A percentile compares a stretch with the other conserved stretches of the same genome.
phyloP scores from a whole-genome alignment of 169 alveolate species.

The Plasmodium malariae region DNA sequence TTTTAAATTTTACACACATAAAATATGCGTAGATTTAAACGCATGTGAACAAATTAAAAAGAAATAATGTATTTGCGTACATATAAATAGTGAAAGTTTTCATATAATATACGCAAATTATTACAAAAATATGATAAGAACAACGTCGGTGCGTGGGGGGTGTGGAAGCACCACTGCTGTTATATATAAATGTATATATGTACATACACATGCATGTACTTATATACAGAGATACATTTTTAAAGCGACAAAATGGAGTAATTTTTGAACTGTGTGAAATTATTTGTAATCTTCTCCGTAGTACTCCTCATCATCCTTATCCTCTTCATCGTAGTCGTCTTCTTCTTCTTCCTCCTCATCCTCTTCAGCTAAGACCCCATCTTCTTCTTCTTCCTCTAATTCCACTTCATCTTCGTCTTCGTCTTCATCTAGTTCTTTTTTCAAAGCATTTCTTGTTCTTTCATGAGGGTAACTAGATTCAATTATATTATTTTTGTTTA shows the following conservation, averaged over 20 bases:
- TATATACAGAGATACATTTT: background rate
- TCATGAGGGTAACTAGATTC: slow-evolving; percentile 60
- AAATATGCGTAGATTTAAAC: too few species aligned
- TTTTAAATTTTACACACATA: too few species aligned
- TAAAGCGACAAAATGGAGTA: background rate
- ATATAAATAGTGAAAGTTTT: background rate
- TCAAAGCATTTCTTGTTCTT: slow-evolving; percentile 45
- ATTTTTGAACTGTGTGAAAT: background rate
- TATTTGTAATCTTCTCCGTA: slow-evolving; percentile 17
- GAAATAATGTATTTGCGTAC: background rate
- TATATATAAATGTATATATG: background rate
- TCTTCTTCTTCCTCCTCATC: slow-evolving; percentile 27
- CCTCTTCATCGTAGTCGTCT: slow-evolving; percentile 11
- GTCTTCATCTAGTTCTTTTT: slow-evolving; percentile 39
- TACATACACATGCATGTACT: too few species aligned
- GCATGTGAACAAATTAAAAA: too few species aligned
- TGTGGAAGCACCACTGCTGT: background rate
- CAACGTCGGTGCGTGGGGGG: background rate
- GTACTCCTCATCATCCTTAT: slow-evolving; percentile 34
- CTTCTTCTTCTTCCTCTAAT: slow-evolving; percentile 15
- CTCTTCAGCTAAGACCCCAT: too few species aligned
- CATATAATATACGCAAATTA: background rate
- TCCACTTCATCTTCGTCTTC: slow-evolving; percentile 26
- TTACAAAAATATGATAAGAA: background rate
- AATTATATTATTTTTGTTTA: slow-evolving; percentile 49